Evolutionary conservation across 2,329 filamentous ascomycete genomes (phyloP).

Genomic region (Colletotrichum tanaceti): DNA sequence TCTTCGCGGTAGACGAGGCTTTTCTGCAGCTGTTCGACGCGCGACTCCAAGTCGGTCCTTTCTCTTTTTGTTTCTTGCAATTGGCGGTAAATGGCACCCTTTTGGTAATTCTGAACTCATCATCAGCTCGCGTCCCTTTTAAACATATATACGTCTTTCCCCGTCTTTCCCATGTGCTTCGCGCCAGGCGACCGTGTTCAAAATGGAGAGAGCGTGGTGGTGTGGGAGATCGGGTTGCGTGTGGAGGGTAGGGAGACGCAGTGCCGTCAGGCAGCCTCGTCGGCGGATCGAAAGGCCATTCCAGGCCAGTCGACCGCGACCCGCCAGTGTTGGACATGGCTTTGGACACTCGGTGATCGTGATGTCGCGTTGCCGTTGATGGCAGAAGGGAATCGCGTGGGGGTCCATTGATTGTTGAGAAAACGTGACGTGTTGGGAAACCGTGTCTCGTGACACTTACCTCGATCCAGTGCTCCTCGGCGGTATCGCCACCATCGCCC

Average conservation of each 20-base stretch:
- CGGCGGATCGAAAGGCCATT: constrained; percentile 38
- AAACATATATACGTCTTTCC: too few species aligned
- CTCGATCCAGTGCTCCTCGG: constrained; percentile 72
- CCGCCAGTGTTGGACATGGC: constrained; percentile 37
- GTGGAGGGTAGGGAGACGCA: constrained; percentile 33
- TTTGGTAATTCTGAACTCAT: constrained; percentile 70
- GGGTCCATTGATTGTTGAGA: constrained; percentile 42
- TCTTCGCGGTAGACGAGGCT: constrained; percentile 87
- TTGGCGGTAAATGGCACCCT: constrained; percentile 95
- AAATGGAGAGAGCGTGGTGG: constrained; percentile 3
- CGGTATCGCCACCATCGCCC: constrained; percentile 66
- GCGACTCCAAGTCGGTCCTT: constrained; percentile 82
- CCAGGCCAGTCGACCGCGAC: constrained; percentile 39
- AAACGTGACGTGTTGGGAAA: constrained; percentile 41
- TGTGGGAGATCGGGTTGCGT: constrained; percentile 28
- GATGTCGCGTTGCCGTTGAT: constrained; percentile 39
- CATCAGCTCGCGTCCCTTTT: constrained; percentile 38
- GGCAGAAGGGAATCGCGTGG: constrained; percentile 34
- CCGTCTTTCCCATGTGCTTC: constrained; percentile 26
- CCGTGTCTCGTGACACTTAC: constrained; percentile 65
- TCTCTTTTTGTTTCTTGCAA: constrained; percentile 98
- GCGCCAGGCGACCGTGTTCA: constrained; percentile 28
- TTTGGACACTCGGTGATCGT: constrained; percentile 37
- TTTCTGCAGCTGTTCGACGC: constrained; percentile 83
- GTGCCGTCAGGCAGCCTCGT: constrained; percentile 38